Evolutionary conservation across 2,329 filamentous ascomycete genomes (phyloP), one percentile per base, ranked within the genome.

Genomic region (Raffaelea ambrosiae): DNA sequence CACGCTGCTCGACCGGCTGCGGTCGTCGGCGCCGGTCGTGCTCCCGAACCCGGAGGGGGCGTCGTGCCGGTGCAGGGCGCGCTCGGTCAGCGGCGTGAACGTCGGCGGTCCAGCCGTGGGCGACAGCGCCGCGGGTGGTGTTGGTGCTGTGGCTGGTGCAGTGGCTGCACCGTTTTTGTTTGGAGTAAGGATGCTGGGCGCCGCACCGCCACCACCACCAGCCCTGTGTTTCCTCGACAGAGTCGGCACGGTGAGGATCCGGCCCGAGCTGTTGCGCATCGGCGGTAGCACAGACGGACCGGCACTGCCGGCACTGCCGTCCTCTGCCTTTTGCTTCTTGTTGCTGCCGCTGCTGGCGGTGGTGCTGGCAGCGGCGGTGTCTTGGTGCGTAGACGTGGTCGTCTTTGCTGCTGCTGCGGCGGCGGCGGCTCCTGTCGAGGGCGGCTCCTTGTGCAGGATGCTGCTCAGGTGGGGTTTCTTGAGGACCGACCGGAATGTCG

Each of bases 391-490:
- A 19, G 33, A 38, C 18, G 35, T 10, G 41, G 14, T 29, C 4
- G 41, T n/a, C 18, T 4, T 35, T 11, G 40, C 22, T 22, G 20
- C 23, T 44, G 33, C 22, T 29, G 38, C 22, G 10, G 35, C 5
- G 3, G 29, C 19, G 2, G 22, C 14, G 2, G 42, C 26, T 29
- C 3, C n/a, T 11, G 20, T 5, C 10, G n/a, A n/a, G n/a, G 3
- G 46, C 1, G 41, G 13, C 9, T 55, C 52, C 10, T 52, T 50
- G 44, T 54, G 69, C 61, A 73, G 71, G 0, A 79, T 61, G 48
- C 65, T 73, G 0, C 72, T 67, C 7, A 78, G 57, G 1, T 69
- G 65, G 7, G 71, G 63, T 3, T 73, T 66, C 48, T 73, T 75
- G 48, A 81, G 59, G 3, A 68, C 76, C 47, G 72, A 70, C 33